Conservation (phyloP, 441 rosid genomes). For the Populus hybrid region DNA sequence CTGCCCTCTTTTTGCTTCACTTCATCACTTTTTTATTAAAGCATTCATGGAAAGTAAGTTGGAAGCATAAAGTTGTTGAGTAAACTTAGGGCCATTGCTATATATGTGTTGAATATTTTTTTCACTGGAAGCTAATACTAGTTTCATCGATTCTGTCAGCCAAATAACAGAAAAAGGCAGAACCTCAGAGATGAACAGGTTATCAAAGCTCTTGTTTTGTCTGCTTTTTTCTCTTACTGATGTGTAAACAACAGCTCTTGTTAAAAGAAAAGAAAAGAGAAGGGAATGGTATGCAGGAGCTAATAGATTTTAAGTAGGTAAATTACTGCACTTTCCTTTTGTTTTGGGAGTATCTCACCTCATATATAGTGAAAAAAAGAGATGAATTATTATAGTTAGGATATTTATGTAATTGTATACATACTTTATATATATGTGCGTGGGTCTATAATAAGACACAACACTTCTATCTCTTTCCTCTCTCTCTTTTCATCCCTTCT, state of each 20-base stretch:
- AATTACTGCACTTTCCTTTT: background rate
- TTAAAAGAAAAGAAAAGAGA: background rate
- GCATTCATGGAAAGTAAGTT: background rate
- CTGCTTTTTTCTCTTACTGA: background rate
- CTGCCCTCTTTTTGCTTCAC: background rate
- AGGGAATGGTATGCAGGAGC: background rate
- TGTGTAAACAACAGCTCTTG: background rate
- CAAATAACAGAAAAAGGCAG: slow-evolving; percentile 61
- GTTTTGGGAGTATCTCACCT: background rate
- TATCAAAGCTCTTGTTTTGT: background rate
- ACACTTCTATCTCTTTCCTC: too few relatives aligned
- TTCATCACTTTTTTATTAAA: background rate
- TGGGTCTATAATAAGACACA: too few relatives aligned
- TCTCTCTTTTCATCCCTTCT: too few relatives aligned
- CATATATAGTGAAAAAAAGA: too few relatives aligned
- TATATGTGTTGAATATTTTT: background rate
- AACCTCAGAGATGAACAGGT: slow-evolving; percentile 53
- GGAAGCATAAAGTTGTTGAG: background rate
- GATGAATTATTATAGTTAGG: background rate
- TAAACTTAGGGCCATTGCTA: background rate
- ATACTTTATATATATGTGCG: too few relatives aligned
- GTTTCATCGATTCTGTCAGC: slow-evolving; percentile 34
- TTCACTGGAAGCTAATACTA: background rate
- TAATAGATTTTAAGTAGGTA: background rate
- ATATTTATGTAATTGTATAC: too few relatives aligned